phyloP scores from a whole-genome alignment of 2,329 filamentous ascomycete genomes.

The Claviceps monticola region DNA sequence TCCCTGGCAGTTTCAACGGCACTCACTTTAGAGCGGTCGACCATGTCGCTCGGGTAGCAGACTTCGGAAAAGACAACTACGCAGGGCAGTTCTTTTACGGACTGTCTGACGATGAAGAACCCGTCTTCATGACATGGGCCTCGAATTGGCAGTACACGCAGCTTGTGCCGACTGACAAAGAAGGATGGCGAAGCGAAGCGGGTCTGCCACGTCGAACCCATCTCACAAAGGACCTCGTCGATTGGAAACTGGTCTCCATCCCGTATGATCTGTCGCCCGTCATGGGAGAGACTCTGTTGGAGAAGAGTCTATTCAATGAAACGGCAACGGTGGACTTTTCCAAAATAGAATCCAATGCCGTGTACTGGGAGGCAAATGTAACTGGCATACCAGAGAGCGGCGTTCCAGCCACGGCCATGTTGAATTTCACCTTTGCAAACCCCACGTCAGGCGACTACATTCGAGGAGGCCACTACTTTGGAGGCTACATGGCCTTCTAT shows the following conservation, averaged over 20 bases:
- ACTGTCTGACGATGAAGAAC: constrained; percentile 10
- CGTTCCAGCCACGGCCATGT: constrained; percentile 9
- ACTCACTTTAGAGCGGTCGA: constrained; percentile 37
- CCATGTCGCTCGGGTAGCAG: constrained; percentile 14
- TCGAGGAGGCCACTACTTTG: constrained; percentile 15
- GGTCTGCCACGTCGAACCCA: constrained; percentile 31
- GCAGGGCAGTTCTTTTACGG: constrained; percentile 22
- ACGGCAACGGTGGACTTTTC: constrained; percentile 36
- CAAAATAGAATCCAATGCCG: constrained; percentile 30
- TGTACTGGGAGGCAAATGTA: constrained; percentile 42
- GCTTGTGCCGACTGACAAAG: constrained; percentile 16
- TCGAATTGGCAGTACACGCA: constrained; percentile 22
- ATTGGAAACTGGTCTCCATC: constrained; percentile 35
- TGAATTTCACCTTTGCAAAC: constrained; percentile 17
- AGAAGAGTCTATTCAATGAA: constrained; percentile 31
- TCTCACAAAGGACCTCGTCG: constrained; percentile 35
- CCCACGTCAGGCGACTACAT: constrained; percentile 14
- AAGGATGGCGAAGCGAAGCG: constrained; percentile 20
- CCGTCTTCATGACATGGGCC: constrained; percentile 22
- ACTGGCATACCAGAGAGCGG: constrained; percentile 19
- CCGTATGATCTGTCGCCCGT: constrained; percentile 36
- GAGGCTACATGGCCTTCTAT: constrained; percentile 14
- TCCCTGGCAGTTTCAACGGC: constrained; percentile 48
- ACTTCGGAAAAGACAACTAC: constrained; percentile 24
- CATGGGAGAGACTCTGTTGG: constrained; percentile 29